Conservation (phyloP, 345 rosid species). For the Citrus sinensis region DVS_A1.0 CM039161.1:19849001-19849500, state of each 20-base stretch:
- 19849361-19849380: slow-evolving; percentile 87
- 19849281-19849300: slow-evolving; percentile 28
- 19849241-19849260: slow-evolving; percentile 71
- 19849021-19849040: neutral
- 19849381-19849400: slow-evolving; percentile 84
- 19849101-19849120: slow-evolving; percentile 30
- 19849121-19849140: slow-evolving; percentile 37
- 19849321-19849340: slow-evolving; percentile 84
- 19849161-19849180: slow-evolving; percentile 76
- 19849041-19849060: neutral
- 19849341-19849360: slow-evolving; percentile 84
- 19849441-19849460: slow-evolving; percentile 89
- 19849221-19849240: slow-evolving; percentile 91
- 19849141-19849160: slow-evolving; percentile 55
- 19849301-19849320: slow-evolving; percentile 45
- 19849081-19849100: neutral
- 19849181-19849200: slow-evolving; percentile 68
- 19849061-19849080: neutral
- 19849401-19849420: slow-evolving; percentile 89
- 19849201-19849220: slow-evolving; percentile 60
- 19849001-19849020: neutral
- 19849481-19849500: neutral
- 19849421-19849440: slow-evolving; percentile 73
- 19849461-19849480: slow-evolving; percentile 77
- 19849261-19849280: slow-evolving; percentile 47